Evolutionary conservation across 345 rosid species (phyloP), one percentile per base, ranked within the genome.

Genomic region (Lepidium sativum): DNA sequence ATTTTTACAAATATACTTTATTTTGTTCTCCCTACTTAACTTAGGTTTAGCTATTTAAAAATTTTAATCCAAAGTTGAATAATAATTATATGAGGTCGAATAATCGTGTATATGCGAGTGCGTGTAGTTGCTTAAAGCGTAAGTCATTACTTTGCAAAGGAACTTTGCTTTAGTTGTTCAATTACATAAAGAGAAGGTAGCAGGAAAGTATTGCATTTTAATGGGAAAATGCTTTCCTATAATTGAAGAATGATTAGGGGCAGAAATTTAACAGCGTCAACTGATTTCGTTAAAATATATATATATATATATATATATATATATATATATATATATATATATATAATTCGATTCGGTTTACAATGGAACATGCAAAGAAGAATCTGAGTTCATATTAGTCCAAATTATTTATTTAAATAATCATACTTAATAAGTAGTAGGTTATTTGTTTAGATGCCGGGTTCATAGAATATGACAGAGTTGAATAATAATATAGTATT

Each of bases 141-240:
- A 72, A 72, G 71, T 49, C 33, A 23, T 10, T 42, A 61, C 54
- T 55, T 71, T 72, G 1, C 8, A 57, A 29, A 9, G 71, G 55
- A 56, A 56, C 70, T 49, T 64, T 49, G 70, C 66, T 64, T 72
- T 50, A 65, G 71, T 65, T 58, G 71, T 72, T 64, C 60, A 42
- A 12, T 50, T 35, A 63, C 65, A 55, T 38, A 15, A 54, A 47
- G 57, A 31, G 53, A 50, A 63, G 5, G 35, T 56, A 33, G 25
- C 33, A 44, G 10, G 39, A 49, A 56, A 12, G 25, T 64, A 16
- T 39, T 49, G 13, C 21, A 9, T 47, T 35, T 48, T 27, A 5
- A 27, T 27, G 31, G 31, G 15, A 44, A 27, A 38, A 10, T 44
- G 51, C 34, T 63, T 63, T 55, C 53, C 43, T 69, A 41, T 69